Conservation (phyloP, 192 early-diverging fungal genomes). For the Podila epicladia region DNA sequence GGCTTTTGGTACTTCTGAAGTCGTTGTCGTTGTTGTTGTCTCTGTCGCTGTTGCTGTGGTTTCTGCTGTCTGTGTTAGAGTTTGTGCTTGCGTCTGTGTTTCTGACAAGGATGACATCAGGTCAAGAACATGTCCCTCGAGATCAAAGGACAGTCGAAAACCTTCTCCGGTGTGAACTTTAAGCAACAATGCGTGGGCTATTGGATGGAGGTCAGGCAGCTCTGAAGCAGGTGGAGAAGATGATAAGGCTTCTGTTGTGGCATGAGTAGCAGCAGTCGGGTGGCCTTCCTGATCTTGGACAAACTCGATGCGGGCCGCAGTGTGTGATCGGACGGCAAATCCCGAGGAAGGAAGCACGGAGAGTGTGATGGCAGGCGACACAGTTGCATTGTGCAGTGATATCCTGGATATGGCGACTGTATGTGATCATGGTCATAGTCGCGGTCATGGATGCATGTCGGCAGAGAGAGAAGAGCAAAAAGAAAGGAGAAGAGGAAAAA, state of each 20-base stretch:
- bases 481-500: neutral
- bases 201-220: neutral
- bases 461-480: neutral
- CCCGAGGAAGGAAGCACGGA: slow-evolving; percentile 6
- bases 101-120: neutral
- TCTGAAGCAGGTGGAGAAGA: neutral
- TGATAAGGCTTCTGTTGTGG: neutral
- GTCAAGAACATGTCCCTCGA: slow-evolving; percentile 18
- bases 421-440: neutral
- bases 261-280: neutral
- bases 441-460: neutral
- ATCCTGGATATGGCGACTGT: slow-evolving; percentile 36
- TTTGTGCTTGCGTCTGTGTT: neutral
- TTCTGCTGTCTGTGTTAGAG: neutral
- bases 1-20: neutral
- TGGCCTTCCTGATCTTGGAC: slow-evolving; percentile 18
- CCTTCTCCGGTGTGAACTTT: slow-evolving; percentile 37
- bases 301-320: slow-evolving; percentile 28
- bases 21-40: neutral
- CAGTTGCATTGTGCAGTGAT: slow-evolving; percentile 31
- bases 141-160: slow-evolving; percentile 29
- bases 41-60: neutral
- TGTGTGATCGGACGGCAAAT: slow-evolving; percentile 29
- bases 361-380: slow-evolving; percentile 31
- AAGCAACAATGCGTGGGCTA: slow-evolving; percentile 15